Evolutionary conservation across 768 basidiomycete genomes (phyloP), one percentile per base, ranked within the genome.

Genomic region (Kondoa subrosea): DNA sequence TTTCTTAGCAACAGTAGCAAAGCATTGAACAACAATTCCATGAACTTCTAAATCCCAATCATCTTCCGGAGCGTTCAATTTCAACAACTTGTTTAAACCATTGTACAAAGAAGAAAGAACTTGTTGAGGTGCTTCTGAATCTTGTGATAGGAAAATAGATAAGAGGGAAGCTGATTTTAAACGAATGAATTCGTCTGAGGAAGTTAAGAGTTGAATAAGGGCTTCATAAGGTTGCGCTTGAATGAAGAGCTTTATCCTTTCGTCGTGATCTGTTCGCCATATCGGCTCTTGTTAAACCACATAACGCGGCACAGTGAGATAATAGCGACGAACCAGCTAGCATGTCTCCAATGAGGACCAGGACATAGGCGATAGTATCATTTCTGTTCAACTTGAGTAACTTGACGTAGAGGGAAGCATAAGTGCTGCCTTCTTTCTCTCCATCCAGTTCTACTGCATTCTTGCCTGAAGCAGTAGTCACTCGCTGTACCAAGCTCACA

Each of bases 161-260:
- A 95, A 79, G 71, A 97, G 87, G 74, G 93, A 88, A 0, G 87
- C 82, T 14, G 87, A 81, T 75, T 92, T 95, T 67, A 96, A 81
- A 74, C 92, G 89, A n/a, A 89, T 85, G 72, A 95, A 96, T 75
- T 97, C 92, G 76, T 97, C 95, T 72, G 85, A 86, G 15, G 86
- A 83, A 50, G 88, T 86, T 60, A 95, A 79, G 34, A 85, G 84
- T 73, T 89, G 93, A 71, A 30, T 61, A 66, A 40, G 61, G 33
- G 57, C 33, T 30, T 33, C 67, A 27, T 0, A 31, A n/a, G 4
- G 3, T 25, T 50, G 2, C 21, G 82, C 73, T 88, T 87, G n/a
- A 76, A 69, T 26, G 63, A 91, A 90, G 66, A 90, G 81, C 4
- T 84, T 81, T 75, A 90, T 85, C 27, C 90, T 85, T 73, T 91